Evolutionary conservation across 2,329 filamentous ascomycete genomes (phyloP), one percentile per base, ranked within the genome.

Genomic region (Cladosporium oxysporum): DNA sequence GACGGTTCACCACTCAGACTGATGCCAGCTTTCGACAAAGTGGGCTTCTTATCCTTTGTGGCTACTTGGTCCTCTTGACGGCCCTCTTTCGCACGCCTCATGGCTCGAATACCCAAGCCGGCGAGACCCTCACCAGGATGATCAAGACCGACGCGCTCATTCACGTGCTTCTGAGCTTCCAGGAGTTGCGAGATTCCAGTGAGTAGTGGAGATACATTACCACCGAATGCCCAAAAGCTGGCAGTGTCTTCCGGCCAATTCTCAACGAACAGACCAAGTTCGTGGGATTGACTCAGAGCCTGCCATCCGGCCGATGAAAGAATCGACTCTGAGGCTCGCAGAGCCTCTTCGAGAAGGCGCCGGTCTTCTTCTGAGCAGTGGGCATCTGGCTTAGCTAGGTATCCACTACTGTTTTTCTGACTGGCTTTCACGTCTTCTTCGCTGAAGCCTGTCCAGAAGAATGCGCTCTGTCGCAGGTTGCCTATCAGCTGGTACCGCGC

Each of bases 401-500:
- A 97, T 41, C 82, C 82, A 61, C 85, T 81, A 0, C 90, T 89
- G 37, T 87, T 88, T 31, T 90, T 83, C 0, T 95, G 76, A 0
- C 91, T 86, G 31, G 82, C 86, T 2, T 77, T 68, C 3, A 97
- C 85, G 65, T 93, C 87, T 0, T 82, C 79, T 0, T 81, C 77
- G 0, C 87, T 86, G 72, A 90, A 93, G 58, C 93, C 93, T 0
- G 90, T 90, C 79, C 91, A 93, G 76, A 94, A 96, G 74, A 97
- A 96, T 58, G 91, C 92, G 7, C 91, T 89, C 73, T 95, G 90
- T 21, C 92, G 87, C 53, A 97, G 77, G 73, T 97, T 97, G 64
- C 84, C 85, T 5, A 96, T 89, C 2, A 96, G 81, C 62, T 87
- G 82, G 29, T 88, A 79, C 14, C 96, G 80, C 47, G 84, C 83